A percentile compares a stretch with the other conserved stretches of the same genome.
Evolutionary conservation across 2,329 filamentous ascomycete genomes (phyloP).

Genomic region (Alternaria burnsii): DNA sequence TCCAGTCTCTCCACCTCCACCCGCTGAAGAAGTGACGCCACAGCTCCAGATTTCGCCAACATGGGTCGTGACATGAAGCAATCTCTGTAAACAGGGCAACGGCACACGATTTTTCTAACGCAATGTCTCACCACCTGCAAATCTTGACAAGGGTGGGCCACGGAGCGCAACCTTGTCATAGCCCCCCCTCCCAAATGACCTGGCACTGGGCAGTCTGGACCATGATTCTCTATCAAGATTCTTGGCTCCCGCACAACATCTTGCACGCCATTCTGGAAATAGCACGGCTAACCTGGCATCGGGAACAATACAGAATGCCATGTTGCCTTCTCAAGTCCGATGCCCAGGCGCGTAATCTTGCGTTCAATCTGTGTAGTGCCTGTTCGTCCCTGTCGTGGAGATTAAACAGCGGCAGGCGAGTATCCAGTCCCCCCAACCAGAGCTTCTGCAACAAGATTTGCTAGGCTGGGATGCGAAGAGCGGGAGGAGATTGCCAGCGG

Average conservation of each 20-base stretch:
- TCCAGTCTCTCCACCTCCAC: neutral
- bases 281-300: constrained; percentile 3
- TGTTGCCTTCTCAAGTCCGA: neutral
- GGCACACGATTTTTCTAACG: neutral
- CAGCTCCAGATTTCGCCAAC: constrained; percentile 1
- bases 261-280: neutral
- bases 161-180: too few species aligned
- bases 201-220: neutral
- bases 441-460: neutral
- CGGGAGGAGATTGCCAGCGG: neutral
- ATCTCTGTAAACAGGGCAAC: constrained; percentile 13
- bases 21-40: constrained; percentile 12
- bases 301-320: neutral
- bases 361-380: neutral
- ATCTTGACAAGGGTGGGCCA: neutral
- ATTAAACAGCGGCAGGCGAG: neutral
- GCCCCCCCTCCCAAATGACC: neutral
- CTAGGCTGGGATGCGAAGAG: neutral
- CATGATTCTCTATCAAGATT: neutral
- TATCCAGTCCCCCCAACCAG: neutral
- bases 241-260: neutral
- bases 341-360: constrained; percentile 2
- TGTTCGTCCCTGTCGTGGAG: neutral
- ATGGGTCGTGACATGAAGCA: constrained; percentile 4
- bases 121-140: constrained; percentile 10